Evolutionary conservation across 2,329 filamentous ascomycete species (phyloP), one percentile per base, ranked within the genome.

Genomic region (Zymoseptoria ardabiliae): DNA sequence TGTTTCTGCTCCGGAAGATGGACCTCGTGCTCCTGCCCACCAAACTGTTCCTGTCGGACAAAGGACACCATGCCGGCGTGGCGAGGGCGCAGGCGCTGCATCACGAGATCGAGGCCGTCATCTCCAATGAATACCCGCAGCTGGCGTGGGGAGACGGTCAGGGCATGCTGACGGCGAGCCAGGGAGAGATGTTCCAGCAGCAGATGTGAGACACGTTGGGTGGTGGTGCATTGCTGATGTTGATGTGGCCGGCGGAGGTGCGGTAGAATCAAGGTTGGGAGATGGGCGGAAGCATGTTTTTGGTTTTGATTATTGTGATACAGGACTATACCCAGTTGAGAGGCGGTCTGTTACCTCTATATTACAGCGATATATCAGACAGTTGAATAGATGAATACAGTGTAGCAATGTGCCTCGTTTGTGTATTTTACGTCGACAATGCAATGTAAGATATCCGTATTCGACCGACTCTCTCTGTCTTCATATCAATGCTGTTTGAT

Each of bases 51-150:
- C 53, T 58, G 4, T 50, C 57, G 22, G 52, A 51, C 23, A 58
- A 55, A 28, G 57, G 53, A 10, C 57, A 58, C 57, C 57, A 58
- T 11, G 57, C 57, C 20, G 57, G 57, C 21, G 57, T 58, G 52
- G 52, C 54, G 23, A 50, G 54, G 45, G 57, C 57, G n/a, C 52
- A 55, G n/a, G 50, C 20, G 50, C 50, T 51, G 50, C 50, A 51
- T 9, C 50, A 51, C 22, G 53, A 58, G 49, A 41, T 58, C 25
- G 57, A 58, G 52, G 19, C 53, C 22, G 54, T 53, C 10, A 30
- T 58, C 11, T 25, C 49, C 35, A 55, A 41, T 3, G 57, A 58
- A 20, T 58, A 58, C 22, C 57, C 57, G 11, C 35, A 54, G 45
- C 48, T 58, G 52, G 57, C 57, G 4, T 58, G 57, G 57, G 50